phyloP scores from a whole-genome alignment of 306 rosid species.

The Cyclanthera cordifolia region DNA sequence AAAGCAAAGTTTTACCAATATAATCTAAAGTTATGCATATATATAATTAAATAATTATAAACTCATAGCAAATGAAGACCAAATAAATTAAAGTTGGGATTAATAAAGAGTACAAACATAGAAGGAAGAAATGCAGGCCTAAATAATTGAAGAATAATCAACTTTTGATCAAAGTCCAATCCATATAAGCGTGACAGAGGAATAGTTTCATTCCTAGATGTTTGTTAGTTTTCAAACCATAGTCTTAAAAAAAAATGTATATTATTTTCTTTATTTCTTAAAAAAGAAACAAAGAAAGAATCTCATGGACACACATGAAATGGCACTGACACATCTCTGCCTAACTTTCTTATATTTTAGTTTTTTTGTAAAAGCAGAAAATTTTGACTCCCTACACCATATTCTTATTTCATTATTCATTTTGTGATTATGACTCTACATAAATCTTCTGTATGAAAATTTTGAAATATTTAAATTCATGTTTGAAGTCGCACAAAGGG shows the following conservation, averaged over 20 bases:
- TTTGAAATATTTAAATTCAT: no score
- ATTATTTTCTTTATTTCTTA: neutral
- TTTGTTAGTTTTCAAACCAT: neutral
- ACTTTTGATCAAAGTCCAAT: slow-evolving; percentile 1
- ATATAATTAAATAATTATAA: neutral
- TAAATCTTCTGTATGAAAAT: neutral
- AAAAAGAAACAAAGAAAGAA: slow-evolving; percentile 8
- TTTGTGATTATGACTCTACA: neutral
- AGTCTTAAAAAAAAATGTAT: neutral
- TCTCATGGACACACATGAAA: neutral
- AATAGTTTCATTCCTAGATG: neutral
- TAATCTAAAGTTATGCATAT: neutral
- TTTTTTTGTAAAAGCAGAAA: neutral
- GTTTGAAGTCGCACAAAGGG: no score
- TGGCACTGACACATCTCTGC: slow-evolving; percentile 1
- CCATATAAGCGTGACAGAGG: neutral
- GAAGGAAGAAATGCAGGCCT: neutral
- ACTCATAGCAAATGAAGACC: neutral
- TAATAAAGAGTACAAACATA: neutral
- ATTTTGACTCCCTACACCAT: neutral
- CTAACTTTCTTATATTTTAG: neutral
- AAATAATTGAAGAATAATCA: neutral
- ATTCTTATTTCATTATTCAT: neutral
- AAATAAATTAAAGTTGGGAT: slow-evolving; percentile 6
- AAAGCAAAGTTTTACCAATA: no score